Evolutionary conservation across 2,329 filamentous ascomycete species (phyloP), one percentile per base, ranked within the genome.

Genomic region (Madurella mycetomatis): DNA sequence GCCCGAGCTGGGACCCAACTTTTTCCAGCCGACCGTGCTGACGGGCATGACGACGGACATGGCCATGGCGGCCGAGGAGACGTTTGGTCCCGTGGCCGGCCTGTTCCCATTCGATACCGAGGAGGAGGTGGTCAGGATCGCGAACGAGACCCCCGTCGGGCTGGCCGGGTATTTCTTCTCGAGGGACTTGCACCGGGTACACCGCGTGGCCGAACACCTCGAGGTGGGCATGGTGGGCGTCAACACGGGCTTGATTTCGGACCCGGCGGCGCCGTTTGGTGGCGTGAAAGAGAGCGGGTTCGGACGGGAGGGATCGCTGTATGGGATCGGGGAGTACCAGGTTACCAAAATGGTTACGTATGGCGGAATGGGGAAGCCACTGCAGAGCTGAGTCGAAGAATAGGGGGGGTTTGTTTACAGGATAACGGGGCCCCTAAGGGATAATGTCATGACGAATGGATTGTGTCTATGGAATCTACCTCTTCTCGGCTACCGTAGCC

Each of bases 141-240:
- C 94, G 4, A 99, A 99, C 71, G 72, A 76, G 41, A 78, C 89
- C 1, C 85, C 92, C 49, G 92, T 97, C 39, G 94, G 94, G 1
- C 79, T 99, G 37, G 94, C 92, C 0, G 92, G 90, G 1, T 97
- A 97, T 75, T 96, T 99, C 76, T 97, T 90, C 77, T 91, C 82
- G 5, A 72, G 74, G 47, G 80, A 88, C 64, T 57, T 87, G 12
- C 75, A 80, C 65, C 73, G 85, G 7, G 77, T 83, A 30, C 73
- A 76, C 62, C 76, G 85, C 46, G 80, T 89, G 0, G 82, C 84
- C 0, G 85, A 88, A 72, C 78, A 79, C 15, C 73, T 95, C 40
- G 87, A 95, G 68, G 88, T 92, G 1, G 90, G 90, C 50, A 95
- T 95, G 90, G 83, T 95, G 1, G 90, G 89, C 52, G 83, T 92